phyloP scores from a whole-genome alignment of 352 stramenopile species.

The Pythium scleroteichum region DNA sequence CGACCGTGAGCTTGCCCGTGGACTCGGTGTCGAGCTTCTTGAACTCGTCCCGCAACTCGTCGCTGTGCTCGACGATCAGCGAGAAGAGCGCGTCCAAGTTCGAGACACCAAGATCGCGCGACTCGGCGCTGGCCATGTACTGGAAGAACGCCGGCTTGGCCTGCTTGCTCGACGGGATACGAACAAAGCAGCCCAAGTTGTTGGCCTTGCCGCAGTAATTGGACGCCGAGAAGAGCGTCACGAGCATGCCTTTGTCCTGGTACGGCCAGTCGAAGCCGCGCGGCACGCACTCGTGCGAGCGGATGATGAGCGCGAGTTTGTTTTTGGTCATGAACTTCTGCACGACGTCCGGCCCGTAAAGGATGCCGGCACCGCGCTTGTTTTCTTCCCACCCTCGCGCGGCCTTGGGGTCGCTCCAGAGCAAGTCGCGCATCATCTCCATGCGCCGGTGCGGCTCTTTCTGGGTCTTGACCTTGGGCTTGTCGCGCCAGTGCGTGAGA shows the following conservation, averaged over 20 bases:
- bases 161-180: slow-evolving; percentile 58
- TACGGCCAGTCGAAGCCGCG: slow-evolving; percentile 81
- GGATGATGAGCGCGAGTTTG: slow-evolving; percentile 76
- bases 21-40: slow-evolving; percentile 46
- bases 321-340: slow-evolving; percentile 89
- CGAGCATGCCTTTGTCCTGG: slow-evolving; percentile 80
- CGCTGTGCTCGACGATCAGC: slow-evolving; percentile 75
- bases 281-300: slow-evolving; percentile 85
- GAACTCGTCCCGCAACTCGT: slow-evolving; percentile 68
- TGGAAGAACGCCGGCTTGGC: slow-evolving; percentile 86
- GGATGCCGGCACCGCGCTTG: slow-evolving; percentile 75
- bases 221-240: slow-evolving; percentile 87
- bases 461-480: slow-evolving; percentile 51
- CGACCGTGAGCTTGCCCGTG: slow-evolving; percentile 46
- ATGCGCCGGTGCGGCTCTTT: slow-evolving; percentile 59
- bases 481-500: slow-evolving; percentile 69
- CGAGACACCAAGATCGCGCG: slow-evolving; percentile 75
- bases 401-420: slow-evolving; percentile 80
- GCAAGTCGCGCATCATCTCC: slow-evolving; percentile 75
- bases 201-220: slow-evolving; percentile 88
- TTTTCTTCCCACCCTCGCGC: slow-evolving; percentile 77
- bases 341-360: slow-evolving; percentile 75
- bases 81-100: slow-evolving; percentile 87
- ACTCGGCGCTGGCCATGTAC: slow-evolving; percentile 84
- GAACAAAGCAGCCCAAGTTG: slow-evolving; percentile 87